These are phyloP conservation scores for Paecilomyces niveus DNA, from an alignment of 2,329 filamentous ascomycete genomes.

Conservation along the genomic window DNA sequence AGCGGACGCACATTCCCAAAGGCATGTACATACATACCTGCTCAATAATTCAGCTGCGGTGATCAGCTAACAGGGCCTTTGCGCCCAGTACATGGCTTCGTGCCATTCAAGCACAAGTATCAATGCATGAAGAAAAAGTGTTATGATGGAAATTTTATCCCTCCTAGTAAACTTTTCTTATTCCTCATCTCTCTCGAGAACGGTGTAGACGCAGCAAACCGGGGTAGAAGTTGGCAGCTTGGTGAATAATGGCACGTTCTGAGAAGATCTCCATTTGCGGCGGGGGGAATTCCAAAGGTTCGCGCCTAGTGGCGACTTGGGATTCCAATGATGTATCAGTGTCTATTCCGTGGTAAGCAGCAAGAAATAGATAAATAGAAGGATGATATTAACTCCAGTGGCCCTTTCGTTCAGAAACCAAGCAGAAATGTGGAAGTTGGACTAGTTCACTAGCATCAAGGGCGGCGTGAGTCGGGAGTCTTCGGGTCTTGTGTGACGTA, in stretches of 20 bases:
- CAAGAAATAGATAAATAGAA: background rate
- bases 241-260: background rate
- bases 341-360: background rate
- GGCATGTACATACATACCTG: background rate
- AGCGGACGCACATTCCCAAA: background rate
- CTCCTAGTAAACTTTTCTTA: background rate
- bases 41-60: background rate
- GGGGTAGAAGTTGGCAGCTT: background rate
- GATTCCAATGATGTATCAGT: background rate
- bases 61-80: background rate
- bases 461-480: background rate
- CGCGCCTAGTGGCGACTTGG: background rate
- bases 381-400: background rate
- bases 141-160: background rate
- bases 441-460: background rate
- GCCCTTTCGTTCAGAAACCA: background rate
- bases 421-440: background rate
- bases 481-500: background rate
- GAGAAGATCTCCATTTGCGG: background rate
- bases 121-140: background rate
- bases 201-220: background rate
- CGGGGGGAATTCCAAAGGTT: background rate
- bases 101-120: background rate
- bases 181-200: background rate
- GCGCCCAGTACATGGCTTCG: background rate